Evolutionary conservation across 768 basidiomycete genomes (phyloP).

Genomic region (Lentinula aciculospora): DNA sequence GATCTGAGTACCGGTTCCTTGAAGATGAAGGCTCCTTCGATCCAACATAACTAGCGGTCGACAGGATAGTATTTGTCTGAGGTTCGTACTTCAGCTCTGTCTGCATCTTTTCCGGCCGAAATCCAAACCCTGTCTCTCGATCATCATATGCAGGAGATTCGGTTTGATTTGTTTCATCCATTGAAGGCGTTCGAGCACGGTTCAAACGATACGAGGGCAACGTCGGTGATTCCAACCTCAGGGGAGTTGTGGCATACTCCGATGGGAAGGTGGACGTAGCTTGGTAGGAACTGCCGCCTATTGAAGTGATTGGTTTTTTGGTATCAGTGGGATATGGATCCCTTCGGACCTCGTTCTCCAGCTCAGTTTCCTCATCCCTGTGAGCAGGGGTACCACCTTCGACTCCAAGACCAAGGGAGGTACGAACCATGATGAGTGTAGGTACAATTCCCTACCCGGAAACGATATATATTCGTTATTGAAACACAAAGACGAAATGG

Average conservation of each 20-base stretch:
- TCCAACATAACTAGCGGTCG: background rate
- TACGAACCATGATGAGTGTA: background rate
- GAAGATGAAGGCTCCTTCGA: background rate
- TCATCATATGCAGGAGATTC: background rate
- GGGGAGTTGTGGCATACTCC: background rate
- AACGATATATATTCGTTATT: background rate
- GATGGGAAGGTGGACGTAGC: background rate
- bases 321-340: background rate
- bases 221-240: background rate
- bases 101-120: background rate
- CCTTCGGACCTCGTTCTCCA: background rate
- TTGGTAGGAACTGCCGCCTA: background rate
- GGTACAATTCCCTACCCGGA: background rate
- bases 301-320: background rate
- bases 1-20: background rate
- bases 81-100: background rate
- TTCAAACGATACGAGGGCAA: background rate
- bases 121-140: background rate
- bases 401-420: background rate
- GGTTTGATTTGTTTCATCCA: background rate
- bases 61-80: background rate
- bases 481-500: background rate
- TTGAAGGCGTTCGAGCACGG: background rate
- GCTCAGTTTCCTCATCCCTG: background rate
- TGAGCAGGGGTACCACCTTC: background rate